These are phyloP conservation scores for Pseudovirgaria hyperparasitica DNA, from an alignment of 2,329 filamentous ascomycete species.

Conservation along the genomic window DNA sequence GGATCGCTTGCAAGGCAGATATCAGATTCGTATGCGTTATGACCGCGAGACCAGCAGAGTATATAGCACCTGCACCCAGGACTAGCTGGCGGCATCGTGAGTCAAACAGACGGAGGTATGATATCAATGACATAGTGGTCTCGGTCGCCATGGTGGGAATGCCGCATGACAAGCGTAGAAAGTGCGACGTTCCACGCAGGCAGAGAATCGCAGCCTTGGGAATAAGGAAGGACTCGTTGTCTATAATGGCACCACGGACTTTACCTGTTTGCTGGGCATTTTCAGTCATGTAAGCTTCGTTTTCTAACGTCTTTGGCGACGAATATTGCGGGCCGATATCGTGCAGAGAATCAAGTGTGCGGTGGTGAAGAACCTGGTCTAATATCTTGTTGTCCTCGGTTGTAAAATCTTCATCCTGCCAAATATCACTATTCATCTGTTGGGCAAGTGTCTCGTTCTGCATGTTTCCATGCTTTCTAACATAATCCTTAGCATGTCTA, in stretches of 20 bases:
- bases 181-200: conserved; percentile 67
- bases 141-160: conserved; percentile 85
- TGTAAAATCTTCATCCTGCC: conserved; percentile 65
- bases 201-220: conserved; percentile 74
- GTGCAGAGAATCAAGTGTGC: conserved; percentile 53
- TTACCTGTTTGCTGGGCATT: conserved; percentile 10
- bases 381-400: conserved; percentile 49
- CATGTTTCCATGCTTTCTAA: conserved; percentile 55
- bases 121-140: conserved; percentile 63
- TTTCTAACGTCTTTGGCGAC: too few species aligned
- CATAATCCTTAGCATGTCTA: conserved; percentile 68
- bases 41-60: conserved; percentile 80
- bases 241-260: conserved; percentile 53
- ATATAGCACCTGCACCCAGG: conserved; percentile 81
- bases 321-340: too few species aligned
- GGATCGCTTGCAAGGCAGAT: conserved; percentile 76
- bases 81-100: conserved; percentile 94
- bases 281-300: conserved; percentile 31
- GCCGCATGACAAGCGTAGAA: conserved; percentile 67
- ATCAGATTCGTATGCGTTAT: conserved; percentile 94
- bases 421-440: conserved; percentile 68
- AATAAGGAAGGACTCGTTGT: conserved; percentile 74
- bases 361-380: conserved; percentile 52
- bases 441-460: conserved; percentile 65
- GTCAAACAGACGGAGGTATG: conserved; percentile 88